Percentiles rank a stretch among this genome's conserved stretches.
These are phyloP conservation scores for Monascus ruber DNA, from an alignment of 2,329 filamentous ascomycete genomes.

Conservation along the genomic window DNA sequence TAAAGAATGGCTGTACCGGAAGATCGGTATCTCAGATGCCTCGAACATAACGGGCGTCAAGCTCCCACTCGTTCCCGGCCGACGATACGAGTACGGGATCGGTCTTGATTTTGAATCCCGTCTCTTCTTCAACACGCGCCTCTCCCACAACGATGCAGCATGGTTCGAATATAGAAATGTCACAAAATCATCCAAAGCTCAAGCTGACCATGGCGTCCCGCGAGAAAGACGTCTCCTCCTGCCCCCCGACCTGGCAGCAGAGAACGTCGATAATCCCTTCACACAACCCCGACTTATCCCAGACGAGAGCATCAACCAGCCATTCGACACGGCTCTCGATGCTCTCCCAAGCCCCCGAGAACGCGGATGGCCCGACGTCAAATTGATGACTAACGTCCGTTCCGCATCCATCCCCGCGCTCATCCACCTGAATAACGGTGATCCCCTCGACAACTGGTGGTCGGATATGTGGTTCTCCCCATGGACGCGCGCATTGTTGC, in stretches of 20 bases:
- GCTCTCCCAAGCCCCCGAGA: constrained; percentile 28
- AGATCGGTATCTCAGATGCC: constrained; percentile 27
- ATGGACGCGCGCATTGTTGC: constrained; percentile 38
- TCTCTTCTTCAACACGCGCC: constrained; percentile 37
- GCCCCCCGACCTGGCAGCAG: constrained; percentile 24
- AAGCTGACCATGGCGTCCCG: constrained; percentile 25
- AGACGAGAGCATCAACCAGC: constrained; percentile 17
- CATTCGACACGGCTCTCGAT: constrained; percentile 31
- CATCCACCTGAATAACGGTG: constrained; percentile 31
- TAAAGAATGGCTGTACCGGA: constrained; percentile 27
- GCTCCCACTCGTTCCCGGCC: constrained; percentile 23
- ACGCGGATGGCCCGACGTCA: constrained; percentile 31
- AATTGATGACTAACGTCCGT: constrained; percentile 38
- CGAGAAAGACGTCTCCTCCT: constrained; percentile 28
- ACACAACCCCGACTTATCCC: constrained; percentile 16
- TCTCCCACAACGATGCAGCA: constrained; percentile 28
- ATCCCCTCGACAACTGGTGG: constrained; percentile 31
- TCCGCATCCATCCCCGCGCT: constrained; percentile 36
- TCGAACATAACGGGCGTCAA: constrained; percentile 25
- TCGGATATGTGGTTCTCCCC: constrained; percentile 39
- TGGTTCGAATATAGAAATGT: constrained; percentile 31
- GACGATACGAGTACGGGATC: constrained; percentile 40
- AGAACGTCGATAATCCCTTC: constrained; percentile 23
- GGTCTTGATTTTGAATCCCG: constrained; percentile 42
- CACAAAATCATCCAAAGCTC: constrained; percentile 22